Evolutionary conservation across 2,329 filamentous ascomycete genomes (phyloP), one percentile per base, ranked within the genome.

Genomic region (Diaporthe sp.): DNA sequence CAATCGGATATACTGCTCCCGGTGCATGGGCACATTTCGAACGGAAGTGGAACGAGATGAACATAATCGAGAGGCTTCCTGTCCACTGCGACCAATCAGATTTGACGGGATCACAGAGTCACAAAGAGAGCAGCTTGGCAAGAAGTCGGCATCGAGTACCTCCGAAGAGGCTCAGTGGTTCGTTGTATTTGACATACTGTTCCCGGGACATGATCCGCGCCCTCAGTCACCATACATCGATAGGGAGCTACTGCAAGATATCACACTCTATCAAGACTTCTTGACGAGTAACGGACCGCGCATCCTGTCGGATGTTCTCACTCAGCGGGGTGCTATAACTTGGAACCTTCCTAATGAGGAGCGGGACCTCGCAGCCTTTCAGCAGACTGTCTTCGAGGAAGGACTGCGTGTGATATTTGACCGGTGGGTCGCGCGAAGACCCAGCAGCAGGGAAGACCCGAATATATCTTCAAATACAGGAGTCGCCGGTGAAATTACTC

Each of bases 141-240:
- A 35, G 19, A 59, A 39, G 10, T 30, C 61, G 17, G 30, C 70
- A 2, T 10, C 37, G 5, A 25, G n/a, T 6, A 25, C 39, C 15
- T n/a, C 53, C 1, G 19, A 2, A 22, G 70, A 75, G 27, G 44
- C 53, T 2, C 73, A 75, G 22, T 73, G 73, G 73, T 75, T 30
- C 19, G 27, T 8, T 7, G 27, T 73, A 3, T 75, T 73, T 32
- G 70, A 73, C 47, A 65, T 70, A 19, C 55, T 75, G 1, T 75
- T 75, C 13, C 70, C 70, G 3, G 53, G 50, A 5, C 44, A 73
- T 22, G 2, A 35, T 1, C 70, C 73, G 1, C 30, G 32, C 1
- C 73, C 70, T 7, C 2, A 6, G 13, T 70, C 73, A 1, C 70
- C 73, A 1, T 75, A 69, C 8, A 19, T 75, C 15, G 30, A 73